phyloP scores from a whole-genome alignment of 345 rosid genomes.

The Eucalyptus marginata region DNA sequence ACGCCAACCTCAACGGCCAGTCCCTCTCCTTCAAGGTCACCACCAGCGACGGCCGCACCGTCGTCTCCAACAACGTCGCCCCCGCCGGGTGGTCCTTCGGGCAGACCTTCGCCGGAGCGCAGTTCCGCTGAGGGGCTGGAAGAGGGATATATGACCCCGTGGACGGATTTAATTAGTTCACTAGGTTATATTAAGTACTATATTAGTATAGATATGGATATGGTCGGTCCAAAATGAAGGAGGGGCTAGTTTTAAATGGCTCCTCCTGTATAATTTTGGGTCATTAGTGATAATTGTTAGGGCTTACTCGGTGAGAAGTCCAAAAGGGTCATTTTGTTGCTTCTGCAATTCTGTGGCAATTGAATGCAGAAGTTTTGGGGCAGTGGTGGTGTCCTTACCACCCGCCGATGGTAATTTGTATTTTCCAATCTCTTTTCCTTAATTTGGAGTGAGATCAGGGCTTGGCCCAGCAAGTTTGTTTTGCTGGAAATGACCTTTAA shows the following conservation, averaged over 20 bases:
- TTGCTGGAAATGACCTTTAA: neutral
- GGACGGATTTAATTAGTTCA: neutral
- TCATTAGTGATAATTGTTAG: neutral
- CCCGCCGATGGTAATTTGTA: neutral
- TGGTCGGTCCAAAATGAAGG: neutral
- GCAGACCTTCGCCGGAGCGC: constrained; percentile 54
- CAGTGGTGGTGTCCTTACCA: constrained; percentile 1
- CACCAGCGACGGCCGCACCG: constrained; percentile 52
- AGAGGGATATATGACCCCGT: neutral
- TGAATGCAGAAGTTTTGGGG: neutral
- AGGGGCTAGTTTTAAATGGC: constrained; percentile 24
- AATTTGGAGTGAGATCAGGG: neutral
- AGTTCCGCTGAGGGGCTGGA: constrained; percentile 18
- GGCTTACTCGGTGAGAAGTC: neutral
- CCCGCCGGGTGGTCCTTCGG: constrained; percentile 75
- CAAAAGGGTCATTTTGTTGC: neutral
- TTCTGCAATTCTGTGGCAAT: neutral
- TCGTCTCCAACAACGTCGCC: constrained; percentile 48
- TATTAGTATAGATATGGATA: neutral
- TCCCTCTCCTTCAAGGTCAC: constrained; percentile 69
- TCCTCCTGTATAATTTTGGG: constrained; percentile 4
- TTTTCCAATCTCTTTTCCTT: neutral
- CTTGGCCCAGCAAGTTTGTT: neutral
- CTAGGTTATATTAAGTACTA: neutral
- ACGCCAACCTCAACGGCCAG: constrained; percentile 57